These are phyloP conservation scores for Mortierella sp. DNA, from an alignment of 371 early-diverging fungal genomes.

Conservation along the genomic window DNA sequence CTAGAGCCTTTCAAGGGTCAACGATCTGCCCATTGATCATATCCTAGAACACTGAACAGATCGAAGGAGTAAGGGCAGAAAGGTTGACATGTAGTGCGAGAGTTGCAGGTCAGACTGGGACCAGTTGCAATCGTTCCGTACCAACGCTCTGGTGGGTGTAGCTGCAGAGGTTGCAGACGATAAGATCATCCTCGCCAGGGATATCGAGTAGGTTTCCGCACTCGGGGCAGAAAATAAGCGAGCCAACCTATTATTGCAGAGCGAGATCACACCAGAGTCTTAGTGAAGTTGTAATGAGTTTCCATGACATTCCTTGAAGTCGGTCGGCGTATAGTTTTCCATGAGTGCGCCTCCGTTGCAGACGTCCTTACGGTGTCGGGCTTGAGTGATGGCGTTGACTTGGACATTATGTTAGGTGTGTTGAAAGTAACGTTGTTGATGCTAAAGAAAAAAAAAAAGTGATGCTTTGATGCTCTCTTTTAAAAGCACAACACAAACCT, in stretches of 20 bases:
- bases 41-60: not conserved
- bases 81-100: not conserved
- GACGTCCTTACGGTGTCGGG: conserved; percentile 46
- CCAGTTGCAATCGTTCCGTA: conserved; percentile 33
- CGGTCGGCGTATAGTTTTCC: too few species aligned
- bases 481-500: not conserved
- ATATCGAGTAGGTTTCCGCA: conserved; percentile 92
- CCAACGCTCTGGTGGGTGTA: conserved; percentile 76
- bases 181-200: conserved; percentile 81
- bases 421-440: not conserved
- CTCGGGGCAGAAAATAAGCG: conserved; percentile 88
- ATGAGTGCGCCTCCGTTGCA: not conserved
- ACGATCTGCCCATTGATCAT: not conserved
- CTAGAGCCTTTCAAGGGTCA: not conserved
- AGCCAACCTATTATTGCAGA: conserved; percentile 60
- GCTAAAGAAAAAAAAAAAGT: conserved; percentile 11
- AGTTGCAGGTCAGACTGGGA: not conserved
- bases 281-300: not conserved
- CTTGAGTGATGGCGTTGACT: conserved; percentile 38
- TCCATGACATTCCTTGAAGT: not conserved
- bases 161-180: conserved; percentile 86
- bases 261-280: not conserved
- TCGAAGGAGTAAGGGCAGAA: too few species aligned
- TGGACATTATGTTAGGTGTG: conserved; percentile 24
- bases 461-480: not conserved